Conservation (phyloP, 129 eudicot genomes). For the Deinandra increscens region DNA sequence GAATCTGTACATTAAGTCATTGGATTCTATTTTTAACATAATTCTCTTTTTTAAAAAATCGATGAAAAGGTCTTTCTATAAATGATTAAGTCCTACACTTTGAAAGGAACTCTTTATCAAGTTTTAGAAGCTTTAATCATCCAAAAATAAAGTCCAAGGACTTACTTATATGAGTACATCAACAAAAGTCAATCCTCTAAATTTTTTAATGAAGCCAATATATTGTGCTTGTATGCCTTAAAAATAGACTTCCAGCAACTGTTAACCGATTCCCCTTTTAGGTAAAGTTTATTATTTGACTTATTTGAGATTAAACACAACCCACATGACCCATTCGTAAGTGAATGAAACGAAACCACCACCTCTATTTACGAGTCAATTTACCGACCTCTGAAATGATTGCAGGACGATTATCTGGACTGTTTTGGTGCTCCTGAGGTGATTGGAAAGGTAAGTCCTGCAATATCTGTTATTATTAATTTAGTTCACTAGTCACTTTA, state of each 20-base stretch:
- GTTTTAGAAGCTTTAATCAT: background rate
- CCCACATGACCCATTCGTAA: background rate
- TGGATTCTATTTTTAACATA: background rate
- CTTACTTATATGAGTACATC: background rate
- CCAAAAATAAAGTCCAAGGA: background rate
- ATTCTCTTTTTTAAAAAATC: background rate
- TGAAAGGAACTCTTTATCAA: background rate
- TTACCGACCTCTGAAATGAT: slow-evolving; percentile 4
- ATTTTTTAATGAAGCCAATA: background rate
- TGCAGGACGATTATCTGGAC: slow-evolving; percentile 84
- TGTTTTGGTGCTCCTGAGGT: slow-evolving; percentile 82
- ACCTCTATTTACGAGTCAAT: slow-evolving; percentile 1
- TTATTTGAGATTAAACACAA: background rate
- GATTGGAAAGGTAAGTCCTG: slow-evolving; percentile 68
- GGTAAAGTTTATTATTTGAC: background rate
- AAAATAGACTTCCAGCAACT: background rate
- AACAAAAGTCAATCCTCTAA: background rate
- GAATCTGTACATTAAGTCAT: background rate
- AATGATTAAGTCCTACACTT: background rate
- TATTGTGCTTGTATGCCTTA: background rate
- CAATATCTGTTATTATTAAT: slow-evolving; percentile 2
- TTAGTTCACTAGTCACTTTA: background rate
- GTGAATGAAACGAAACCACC: background rate
- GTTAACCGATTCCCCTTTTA: background rate
- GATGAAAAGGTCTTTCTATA: too few relatives aligned